Conservation (phyloP, 345 rosid species). For the Eutrema yunnanense region DNA sequence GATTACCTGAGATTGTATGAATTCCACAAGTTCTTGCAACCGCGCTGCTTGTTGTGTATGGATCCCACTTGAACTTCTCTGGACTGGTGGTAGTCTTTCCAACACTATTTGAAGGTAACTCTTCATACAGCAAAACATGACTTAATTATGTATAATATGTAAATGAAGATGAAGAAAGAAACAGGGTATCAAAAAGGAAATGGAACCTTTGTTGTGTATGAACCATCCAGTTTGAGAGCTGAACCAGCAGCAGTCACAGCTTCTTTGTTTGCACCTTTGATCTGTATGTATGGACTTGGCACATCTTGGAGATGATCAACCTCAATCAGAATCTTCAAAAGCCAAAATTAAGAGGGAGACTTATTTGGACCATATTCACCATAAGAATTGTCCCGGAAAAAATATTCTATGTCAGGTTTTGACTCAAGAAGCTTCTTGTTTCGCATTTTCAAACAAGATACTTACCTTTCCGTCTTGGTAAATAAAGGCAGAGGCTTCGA, state of each 20-base stretch:
- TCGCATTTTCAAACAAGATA: neutral
- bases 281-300: conserved; percentile 79
- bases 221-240: conserved; percentile 74
- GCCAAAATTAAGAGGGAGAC: neutral
- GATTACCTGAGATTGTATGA: conserved; percentile 85
- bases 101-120: conserved; percentile 89
- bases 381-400: neutral
- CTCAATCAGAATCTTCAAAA: conserved; percentile 72
- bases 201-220: conserved; percentile 93
- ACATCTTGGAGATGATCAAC: conserved; percentile 90
- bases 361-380: neutral
- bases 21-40: conserved; percentile 87
- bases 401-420: neutral
- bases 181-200: neutral
- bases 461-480: conserved; percentile 95
- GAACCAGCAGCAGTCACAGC: conserved; percentile 95
- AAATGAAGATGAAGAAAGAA: neutral
- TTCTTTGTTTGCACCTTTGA: conserved; percentile 94
- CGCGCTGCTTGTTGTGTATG: conserved; percentile 75
- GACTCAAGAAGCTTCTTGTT: conserved; percentile 11
- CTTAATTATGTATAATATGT: neutral
- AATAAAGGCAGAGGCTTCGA: conserved; percentile 91
- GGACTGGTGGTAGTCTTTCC: conserved; percentile 68
- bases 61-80: conserved; percentile 71
- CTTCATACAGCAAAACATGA: conserved; percentile 17